A percentile compares a stretch with the other conserved stretches of the same genome.
phyloP scores from a whole-genome alignment of 1,284 basidiomycete species.

The Moniliella sp. region DNA sequence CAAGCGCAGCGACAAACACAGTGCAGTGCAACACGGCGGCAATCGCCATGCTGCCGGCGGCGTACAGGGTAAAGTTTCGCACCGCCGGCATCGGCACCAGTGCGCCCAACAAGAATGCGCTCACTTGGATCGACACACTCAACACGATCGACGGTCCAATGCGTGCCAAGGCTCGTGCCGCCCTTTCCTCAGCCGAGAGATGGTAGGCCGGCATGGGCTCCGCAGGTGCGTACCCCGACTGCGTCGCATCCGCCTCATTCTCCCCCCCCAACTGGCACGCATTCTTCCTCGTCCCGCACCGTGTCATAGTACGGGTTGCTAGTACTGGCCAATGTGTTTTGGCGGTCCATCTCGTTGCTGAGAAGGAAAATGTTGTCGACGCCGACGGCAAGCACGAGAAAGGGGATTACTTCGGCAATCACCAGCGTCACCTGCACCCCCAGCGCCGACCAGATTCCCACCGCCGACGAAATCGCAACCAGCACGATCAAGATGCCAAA shows the following conservation, averaged over 20 bases:
- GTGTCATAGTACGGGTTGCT: not conserved
- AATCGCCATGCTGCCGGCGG: constrained; percentile 75
- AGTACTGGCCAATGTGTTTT: constrained; percentile 32
- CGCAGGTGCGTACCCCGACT: constrained; percentile 36
- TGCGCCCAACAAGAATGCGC: constrained; percentile 80
- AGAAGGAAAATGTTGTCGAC: constrained; percentile 96
- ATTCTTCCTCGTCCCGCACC: too few relatives aligned
- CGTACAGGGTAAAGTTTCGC: constrained; percentile 87
- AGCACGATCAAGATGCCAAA: constrained; percentile 78
- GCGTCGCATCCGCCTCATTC: constrained; percentile 44
- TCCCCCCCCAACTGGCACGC: too few relatives aligned
- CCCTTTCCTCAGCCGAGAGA: constrained; percentile 36
- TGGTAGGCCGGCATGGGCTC: too few relatives aligned
- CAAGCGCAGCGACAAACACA: constrained; percentile 69
- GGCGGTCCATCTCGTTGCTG: constrained; percentile 78
- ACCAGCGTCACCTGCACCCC: constrained; percentile 52
- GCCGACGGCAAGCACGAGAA: constrained; percentile 85
- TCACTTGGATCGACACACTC: constrained; percentile 71
- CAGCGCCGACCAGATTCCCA: constrained; percentile 70
- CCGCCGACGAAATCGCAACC: constrained; percentile 73
- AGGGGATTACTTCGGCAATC: constrained; percentile 91
- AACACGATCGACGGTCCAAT: constrained; percentile 89
- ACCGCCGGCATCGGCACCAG: constrained; percentile 95
- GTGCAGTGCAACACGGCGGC: constrained; percentile 79
- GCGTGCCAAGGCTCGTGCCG: constrained; percentile 65